Conservation (phyloP, 1,284 basidiomycete genomes). For the Bothia castanella region DNA sequence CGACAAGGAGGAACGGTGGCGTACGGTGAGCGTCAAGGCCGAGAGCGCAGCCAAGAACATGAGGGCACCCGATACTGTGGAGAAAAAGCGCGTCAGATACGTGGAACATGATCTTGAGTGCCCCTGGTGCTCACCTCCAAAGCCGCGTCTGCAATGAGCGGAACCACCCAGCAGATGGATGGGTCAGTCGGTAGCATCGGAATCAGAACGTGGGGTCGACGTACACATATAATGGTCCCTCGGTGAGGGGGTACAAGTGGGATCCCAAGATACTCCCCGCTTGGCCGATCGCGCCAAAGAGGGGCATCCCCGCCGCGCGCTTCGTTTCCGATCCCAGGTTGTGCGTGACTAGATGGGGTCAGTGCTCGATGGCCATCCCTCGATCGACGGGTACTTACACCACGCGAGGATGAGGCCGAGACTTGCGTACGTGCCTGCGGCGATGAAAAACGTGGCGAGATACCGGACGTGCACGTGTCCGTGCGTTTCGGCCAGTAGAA, state of each 20-base stretch:
- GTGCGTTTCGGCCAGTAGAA: conserved; percentile 20
- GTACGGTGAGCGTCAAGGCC: conserved; percentile 51
- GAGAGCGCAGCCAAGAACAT: conserved; percentile 56
- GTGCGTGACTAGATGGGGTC: conserved; percentile 49
- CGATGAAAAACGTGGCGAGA: conserved; percentile 67
- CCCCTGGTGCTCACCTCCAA: conserved; percentile 22
- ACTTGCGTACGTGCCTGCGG: conserved; percentile 63
- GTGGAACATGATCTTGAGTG: background rate
- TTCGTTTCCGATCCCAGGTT: conserved; percentile 78
- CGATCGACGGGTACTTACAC: conserved; percentile 47
- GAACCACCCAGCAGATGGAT: too few species aligned
- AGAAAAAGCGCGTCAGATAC: background rate
- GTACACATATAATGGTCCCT: conserved; percentile 63
- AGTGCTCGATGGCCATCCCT: background rate
- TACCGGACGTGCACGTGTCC: conserved; percentile 54
- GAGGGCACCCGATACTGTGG: conserved; percentile 54
- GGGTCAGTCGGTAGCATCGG: too few species aligned
- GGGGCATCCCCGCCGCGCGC: conserved; percentile 67
- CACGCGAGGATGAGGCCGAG: conserved; percentile 68
- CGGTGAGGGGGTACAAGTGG: conserved; percentile 61
- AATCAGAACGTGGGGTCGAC: conserved; percentile 5
- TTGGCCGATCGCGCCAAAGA: conserved; percentile 75
- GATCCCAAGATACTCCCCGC: conserved; percentile 69
- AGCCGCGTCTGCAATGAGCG: conserved; percentile 29
- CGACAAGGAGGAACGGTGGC: conserved; percentile 13